These are phyloP conservation scores for Macrotyloma uniflorum DNA, from an alignment of 306 rosid species.

Conservation along the genomic window DNA sequence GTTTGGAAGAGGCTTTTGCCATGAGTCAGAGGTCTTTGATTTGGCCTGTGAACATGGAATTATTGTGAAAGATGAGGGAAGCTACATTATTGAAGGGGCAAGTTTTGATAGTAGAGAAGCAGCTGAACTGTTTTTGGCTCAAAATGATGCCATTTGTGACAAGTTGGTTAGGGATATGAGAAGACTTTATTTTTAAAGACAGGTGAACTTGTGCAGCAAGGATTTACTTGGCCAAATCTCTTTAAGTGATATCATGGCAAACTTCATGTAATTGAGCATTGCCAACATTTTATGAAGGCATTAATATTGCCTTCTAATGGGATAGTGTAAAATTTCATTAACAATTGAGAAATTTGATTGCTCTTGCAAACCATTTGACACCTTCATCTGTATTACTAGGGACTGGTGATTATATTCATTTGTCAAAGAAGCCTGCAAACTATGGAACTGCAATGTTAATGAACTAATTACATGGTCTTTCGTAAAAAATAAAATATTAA, in stretches of 20 bases:
- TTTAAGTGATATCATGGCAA: background rate
- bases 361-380: conserved; percentile 28
- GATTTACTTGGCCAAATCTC: conserved; percentile 26
- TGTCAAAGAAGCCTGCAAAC: conserved; percentile 15
- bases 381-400: conserved; percentile 5
- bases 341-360: conserved; percentile 26
- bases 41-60: conserved; percentile 77
- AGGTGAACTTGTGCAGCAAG: background rate
- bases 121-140: conserved; percentile 56
- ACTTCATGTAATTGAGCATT: conserved; percentile 11
- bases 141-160: conserved; percentile 49
- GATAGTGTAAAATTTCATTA: background rate
- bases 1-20: conserved; percentile 77
- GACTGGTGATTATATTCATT: conserved; percentile 32
- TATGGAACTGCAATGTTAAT: conserved; percentile 24
- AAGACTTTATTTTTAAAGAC: conserved; percentile 48
- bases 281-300: conserved; percentile 19
- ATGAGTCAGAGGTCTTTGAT: conserved; percentile 70
- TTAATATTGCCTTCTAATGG: conserved; percentile 2
- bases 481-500: no score
- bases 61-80: conserved; percentile 56
- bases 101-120: conserved; percentile 50
- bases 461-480: no score
- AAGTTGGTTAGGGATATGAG: conserved; percentile 58
- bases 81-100: conserved; percentile 57